Evolutionary conservation across 73 alveolate species (phyloP).

Genomic region (Paramecium pentaurelia): DNA sequence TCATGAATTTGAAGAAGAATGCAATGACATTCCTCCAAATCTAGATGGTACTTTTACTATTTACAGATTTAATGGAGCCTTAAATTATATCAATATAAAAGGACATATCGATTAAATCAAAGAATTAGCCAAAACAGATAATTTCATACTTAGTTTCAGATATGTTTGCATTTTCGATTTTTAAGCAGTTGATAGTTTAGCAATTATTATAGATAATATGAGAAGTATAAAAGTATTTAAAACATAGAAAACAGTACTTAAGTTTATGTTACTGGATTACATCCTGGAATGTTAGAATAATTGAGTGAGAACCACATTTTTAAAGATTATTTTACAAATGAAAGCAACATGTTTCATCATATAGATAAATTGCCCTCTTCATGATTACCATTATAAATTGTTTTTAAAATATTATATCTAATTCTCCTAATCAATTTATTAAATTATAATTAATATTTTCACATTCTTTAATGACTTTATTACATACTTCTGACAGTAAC

Average conservation of each 20-base stretch:
- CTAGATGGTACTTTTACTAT: neutral
- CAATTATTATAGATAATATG: neutral
- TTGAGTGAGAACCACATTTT: neutral
- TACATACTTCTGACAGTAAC: neutral
- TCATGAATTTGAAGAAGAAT: neutral
- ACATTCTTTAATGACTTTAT: neutral
- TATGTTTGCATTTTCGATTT: conserved; percentile 31
- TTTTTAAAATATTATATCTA: neutral
- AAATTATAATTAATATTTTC: neutral
- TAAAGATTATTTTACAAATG: neutral
- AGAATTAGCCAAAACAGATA: neutral
- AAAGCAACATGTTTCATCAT: neutral
- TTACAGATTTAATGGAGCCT: conserved; percentile 30
- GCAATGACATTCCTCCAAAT: neutral
- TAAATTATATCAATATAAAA: conserved; percentile 18
- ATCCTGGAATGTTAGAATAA: conserved; percentile 1
- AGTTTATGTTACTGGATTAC: conserved; percentile 12
- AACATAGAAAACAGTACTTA: neutral
- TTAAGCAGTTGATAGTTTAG: conserved; percentile 33
- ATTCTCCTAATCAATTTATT: neutral
- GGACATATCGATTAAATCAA: conserved; percentile 17
- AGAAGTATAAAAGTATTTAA: conserved; percentile 2
- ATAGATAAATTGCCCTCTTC: neutral
- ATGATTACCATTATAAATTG: neutral
- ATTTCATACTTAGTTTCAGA: neutral